Conservation (phyloP, 371 early-diverging fungal species). For the Mortierella sp. region DNA sequence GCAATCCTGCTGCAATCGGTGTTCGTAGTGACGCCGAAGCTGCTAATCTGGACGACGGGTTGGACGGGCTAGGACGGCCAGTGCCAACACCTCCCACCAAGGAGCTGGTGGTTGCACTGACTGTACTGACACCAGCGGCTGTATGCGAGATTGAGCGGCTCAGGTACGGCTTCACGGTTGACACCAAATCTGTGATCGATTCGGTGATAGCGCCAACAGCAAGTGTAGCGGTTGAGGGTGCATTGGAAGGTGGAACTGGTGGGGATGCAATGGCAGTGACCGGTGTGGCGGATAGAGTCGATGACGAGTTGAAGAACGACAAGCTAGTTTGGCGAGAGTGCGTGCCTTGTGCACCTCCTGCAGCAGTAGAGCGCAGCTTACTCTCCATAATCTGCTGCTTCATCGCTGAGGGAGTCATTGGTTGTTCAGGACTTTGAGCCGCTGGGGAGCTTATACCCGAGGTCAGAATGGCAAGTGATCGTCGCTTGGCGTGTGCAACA, state of each 20-base stretch:
- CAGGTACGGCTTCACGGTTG: slow-evolving; percentile 43
- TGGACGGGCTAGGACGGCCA: slow-evolving; percentile 15
- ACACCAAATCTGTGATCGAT: slow-evolving; percentile 42
- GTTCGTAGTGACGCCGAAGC: slow-evolving; percentile 35
- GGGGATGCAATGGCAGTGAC: slow-evolving; percentile 30
- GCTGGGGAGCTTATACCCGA: neutral
- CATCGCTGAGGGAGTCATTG: slow-evolving; percentile 48
- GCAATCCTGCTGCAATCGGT: slow-evolving; percentile 49
- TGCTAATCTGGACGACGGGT: slow-evolving; percentile 31
- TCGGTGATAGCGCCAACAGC: slow-evolving; percentile 39
- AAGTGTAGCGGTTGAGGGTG: slow-evolving; percentile 29
- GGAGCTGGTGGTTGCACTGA: slow-evolving; percentile 10
- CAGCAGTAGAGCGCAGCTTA: slow-evolving; percentile 27
- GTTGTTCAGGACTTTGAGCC: slow-evolving; percentile 20
- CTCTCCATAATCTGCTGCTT: slow-evolving; percentile 45
- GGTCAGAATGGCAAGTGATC: slow-evolving; percentile 30
- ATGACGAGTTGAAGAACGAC: slow-evolving; percentile 6
- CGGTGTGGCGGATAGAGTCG: slow-evolving; percentile 1
- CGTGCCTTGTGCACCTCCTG: neutral
- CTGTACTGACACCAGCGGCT: neutral
- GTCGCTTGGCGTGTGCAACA: slow-evolving; percentile 22
- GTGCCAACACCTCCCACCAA: slow-evolving; percentile 26
- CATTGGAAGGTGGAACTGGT: slow-evolving; percentile 4
- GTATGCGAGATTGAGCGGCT: slow-evolving; percentile 29
- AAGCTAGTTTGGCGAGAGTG: slow-evolving; percentile 13